Conservation (phyloP, 164 flowering plant species). For the Dillenia suffruticosa region DNA sequence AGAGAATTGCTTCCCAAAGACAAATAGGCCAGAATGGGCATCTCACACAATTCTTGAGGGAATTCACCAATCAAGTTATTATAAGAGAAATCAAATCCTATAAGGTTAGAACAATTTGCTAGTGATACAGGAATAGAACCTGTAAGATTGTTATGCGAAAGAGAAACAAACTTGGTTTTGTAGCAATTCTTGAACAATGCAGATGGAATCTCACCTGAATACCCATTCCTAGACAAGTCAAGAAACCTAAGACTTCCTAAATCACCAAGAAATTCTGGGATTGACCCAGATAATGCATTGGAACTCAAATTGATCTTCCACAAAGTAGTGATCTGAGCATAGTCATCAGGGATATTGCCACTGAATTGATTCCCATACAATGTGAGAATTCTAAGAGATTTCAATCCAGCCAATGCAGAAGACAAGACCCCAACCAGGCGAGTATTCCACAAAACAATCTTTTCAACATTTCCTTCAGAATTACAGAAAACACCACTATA, state of each 20-base stretch:
- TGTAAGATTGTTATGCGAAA: slow-evolving; percentile 63
- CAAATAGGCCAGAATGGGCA: slow-evolving; percentile 42
- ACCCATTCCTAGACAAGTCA: slow-evolving; percentile 82
- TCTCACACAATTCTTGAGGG: slow-evolving; percentile 50
- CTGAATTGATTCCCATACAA: slow-evolving; percentile 73
- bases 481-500: slow-evolving; percentile 70
- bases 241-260: slow-evolving; percentile 61
- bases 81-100: slow-evolving; percentile 75
- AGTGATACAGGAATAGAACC: slow-evolving; percentile 65
- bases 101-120: slow-evolving; percentile 54
- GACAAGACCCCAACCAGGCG: slow-evolving; percentile 68
- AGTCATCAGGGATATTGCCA: slow-evolving; percentile 71
- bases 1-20: slow-evolving; percentile 69
- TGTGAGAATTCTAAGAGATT: slow-evolving; percentile 53
- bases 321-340: slow-evolving; percentile 38
- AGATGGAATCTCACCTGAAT: slow-evolving; percentile 58
- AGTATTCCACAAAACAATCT: slow-evolving; percentile 72
- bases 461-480: slow-evolving; percentile 56
- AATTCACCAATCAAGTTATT: slow-evolving; percentile 66
- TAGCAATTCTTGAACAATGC: slow-evolving; percentile 61
- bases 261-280: slow-evolving; percentile 82
- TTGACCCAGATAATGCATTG: slow-evolving; percentile 72
- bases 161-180: slow-evolving; percentile 66
- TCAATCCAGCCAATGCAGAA: slow-evolving; percentile 66
- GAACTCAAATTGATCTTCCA: slow-evolving; percentile 92